Percentiles rank a stretch among this genome's conserved stretches.
phyloP scores from a whole-genome alignment of 116 monocot genomes.

The Thalassia testudinum region DNA sequence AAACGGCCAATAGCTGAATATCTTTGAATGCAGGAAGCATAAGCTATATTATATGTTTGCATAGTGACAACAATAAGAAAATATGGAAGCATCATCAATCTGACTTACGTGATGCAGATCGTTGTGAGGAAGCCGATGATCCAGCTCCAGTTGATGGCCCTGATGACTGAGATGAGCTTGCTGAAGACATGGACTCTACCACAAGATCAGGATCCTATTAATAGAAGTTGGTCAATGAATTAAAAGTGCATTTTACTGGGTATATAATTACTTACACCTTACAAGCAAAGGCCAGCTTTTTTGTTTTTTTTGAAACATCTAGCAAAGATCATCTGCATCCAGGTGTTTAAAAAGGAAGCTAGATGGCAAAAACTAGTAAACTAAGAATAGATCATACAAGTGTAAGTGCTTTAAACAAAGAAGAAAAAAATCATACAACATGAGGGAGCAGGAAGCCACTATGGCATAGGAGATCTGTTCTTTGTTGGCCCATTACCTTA shows the following conservation, averaged over 20 bases:
- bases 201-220: conserved; percentile 47
- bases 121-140: conserved; percentile 16
- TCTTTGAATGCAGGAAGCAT: conserved; percentile 2
- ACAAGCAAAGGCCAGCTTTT: neutral
- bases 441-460: no score
- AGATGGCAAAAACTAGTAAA: neutral
- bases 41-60: neutral
- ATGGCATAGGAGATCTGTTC: no score
- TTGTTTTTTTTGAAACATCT: no score
- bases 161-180: conserved; percentile 28
- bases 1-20: no score
- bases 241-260: neutral
- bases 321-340: neutral
- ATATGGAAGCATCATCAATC: conserved; percentile 11
- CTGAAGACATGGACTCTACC: conserved; percentile 37
- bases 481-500: no score
- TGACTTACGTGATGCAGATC: conserved; percentile 19
- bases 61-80: neutral
- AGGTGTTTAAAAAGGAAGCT: neutral
- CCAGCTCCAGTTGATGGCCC: conserved; percentile 25
- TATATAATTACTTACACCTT: neutral
- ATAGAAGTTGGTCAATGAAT: neutral
- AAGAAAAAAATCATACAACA: no score
- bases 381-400: neutral
- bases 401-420: neutral